Evolutionary conservation across 2,329 filamentous ascomycete genomes (phyloP), one percentile per base, ranked within the genome.

Genomic region (Calonectria leucothoes): DNA sequence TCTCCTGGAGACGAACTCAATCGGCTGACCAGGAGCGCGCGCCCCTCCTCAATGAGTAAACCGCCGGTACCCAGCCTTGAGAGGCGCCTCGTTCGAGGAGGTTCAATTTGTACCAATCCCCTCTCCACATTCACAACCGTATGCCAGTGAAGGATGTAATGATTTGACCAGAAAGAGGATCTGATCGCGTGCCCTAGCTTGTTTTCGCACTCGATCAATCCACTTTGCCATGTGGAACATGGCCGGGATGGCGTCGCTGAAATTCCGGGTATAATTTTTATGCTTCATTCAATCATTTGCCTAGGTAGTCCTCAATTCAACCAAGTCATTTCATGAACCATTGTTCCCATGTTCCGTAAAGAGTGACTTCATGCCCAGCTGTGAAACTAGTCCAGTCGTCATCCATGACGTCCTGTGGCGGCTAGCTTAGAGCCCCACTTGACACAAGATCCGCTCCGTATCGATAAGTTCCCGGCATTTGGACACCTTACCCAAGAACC

Each of bases 1-100:
- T 88, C 74, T 86, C 84, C 63, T 90, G 90, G 84, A 87, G 86
- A 73, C 85, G 85, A 65, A 82, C 83, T 51, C 78, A 82, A 7
- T 78, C 84, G 49, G 80, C 85, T 31, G 90, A 92, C 76, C 82
- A 87, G 52, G 90, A 93, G 85, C 90, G 90, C 75, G 91, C 91
- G 61, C 91, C 91, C 75, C 89, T 93, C 27, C 86, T 93, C 74
- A 85, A 86, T 23, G 90, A 92, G 55, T 83, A 85, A 78, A 77
- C 75, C 74, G 73, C 51, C 20, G 23, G 17, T 14, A 20, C 12
- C n/a, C n/a, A 51, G 4, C 48, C 10, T 59, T 14, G 8, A 48
- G 15, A 51, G 11, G 42, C 6, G 35, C 3, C 37, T 45, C 27
- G 3, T 29, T 35, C 23, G 20, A 15, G 25, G 25, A 29, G 15